phyloP scores from a whole-genome alignment of 306 rosid genomes.

The Begonia peltatifolia region DNA sequence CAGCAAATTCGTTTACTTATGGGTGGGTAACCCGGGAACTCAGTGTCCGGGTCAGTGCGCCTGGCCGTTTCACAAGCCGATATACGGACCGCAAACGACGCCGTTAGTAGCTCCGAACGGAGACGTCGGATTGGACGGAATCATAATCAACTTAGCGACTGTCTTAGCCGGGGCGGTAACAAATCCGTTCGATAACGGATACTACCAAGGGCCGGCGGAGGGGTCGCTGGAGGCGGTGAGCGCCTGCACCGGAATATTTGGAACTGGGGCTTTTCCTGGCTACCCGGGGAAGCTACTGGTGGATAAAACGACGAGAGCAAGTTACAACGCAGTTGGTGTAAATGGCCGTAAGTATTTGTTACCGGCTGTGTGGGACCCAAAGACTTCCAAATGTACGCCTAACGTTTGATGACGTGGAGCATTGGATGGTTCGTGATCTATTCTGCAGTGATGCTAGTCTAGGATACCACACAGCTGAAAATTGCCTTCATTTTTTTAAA shows the following conservation, averaged over 20 bases:
- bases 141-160: conserved; percentile 20
- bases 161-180: conserved; percentile 23
- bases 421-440: no score
- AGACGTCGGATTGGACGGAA: conserved; percentile 21
- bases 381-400: conserved; percentile 27
- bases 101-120: conserved; percentile 16
- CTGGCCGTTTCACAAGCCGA: conserved; percentile 22
- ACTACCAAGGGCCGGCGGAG: conserved; percentile 14
- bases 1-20: conserved; percentile 6
- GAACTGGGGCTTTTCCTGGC: conserved; percentile 21
- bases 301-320: conserved; percentile 14
- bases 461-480: no score
- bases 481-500: no score
- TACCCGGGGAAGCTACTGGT: conserved; percentile 12
- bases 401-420: conserved; percentile 14
- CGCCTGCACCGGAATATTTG: conserved; percentile 22
- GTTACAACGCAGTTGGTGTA: conserved; percentile 30
- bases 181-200: conserved; percentile 18
- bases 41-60: conserved; percentile 24
- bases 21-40: conserved; percentile 19
- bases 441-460: no score
- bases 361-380: conserved; percentile 41
- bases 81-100: conserved; percentile 23
- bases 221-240: conserved; percentile 22
- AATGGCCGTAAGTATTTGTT: conserved; percentile 23